Conservation (phyloP, 2,329 filamentous ascomycete species). For the Ophiostoma sp. region DNA sequence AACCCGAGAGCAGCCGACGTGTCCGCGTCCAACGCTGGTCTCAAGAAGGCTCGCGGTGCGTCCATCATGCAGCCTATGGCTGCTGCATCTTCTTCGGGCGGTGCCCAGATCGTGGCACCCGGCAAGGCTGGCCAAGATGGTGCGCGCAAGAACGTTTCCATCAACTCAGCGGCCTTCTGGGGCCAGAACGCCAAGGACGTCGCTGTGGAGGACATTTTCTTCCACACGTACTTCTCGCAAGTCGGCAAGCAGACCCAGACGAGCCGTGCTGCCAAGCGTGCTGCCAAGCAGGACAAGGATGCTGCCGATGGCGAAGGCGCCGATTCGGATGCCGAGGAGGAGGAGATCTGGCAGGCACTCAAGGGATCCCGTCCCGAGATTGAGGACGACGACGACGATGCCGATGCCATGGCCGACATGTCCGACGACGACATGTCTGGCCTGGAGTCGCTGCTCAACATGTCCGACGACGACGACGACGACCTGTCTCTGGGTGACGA, state of each 20-base stretch:
- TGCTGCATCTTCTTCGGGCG: conserved; percentile 36
- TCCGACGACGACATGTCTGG: conserved; percentile 35
- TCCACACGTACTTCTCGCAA: conserved; percentile 91
- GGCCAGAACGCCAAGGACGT: conserved; percentile 83
- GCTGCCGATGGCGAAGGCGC: conserved; percentile 50
- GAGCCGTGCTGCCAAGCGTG: conserved; percentile 47
- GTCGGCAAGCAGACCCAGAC: conserved; percentile 58
- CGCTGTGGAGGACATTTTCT: conserved; percentile 89
- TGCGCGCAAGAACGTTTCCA: conserved; percentile 36
- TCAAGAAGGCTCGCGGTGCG: conserved; percentile 57
- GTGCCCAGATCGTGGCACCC: conserved; percentile 51
- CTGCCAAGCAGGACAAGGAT: conserved; percentile 42
- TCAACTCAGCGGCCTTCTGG: conserved; percentile 91
- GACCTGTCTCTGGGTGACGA: conserved; percentile 39
- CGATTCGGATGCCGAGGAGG: conserved; percentile 42
- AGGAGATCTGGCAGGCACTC: conserved; percentile 37
- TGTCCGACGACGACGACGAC: conserved; percentile 33
- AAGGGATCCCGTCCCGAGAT: conserved; percentile 35
- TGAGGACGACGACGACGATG: conserved; percentile 46
- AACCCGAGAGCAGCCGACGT: conserved; percentile 67
- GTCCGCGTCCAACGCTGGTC: conserved; percentile 19
- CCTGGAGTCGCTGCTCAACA: conserved; percentile 30
- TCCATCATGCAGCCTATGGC: conserved; percentile 95
- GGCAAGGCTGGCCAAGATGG: conserved; percentile 44
- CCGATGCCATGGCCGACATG: conserved; percentile 35